Evolutionary conservation across 2,329 filamentous ascomycete species (phyloP).

Genomic region (Aspergillus costaricaensis): DNA sequence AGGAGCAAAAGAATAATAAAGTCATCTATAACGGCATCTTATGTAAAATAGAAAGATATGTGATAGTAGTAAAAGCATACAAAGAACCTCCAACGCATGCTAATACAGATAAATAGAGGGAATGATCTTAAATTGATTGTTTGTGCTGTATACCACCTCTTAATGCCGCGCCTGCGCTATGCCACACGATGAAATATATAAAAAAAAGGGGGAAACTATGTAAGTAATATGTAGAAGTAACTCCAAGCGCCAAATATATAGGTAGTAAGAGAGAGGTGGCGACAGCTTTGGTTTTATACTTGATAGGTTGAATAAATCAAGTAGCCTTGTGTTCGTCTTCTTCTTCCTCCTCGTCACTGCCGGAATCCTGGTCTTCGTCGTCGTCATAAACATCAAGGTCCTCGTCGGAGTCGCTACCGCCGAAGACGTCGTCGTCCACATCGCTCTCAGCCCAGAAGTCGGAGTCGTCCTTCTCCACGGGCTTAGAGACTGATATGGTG

Average conservation of each 20-base stretch:
- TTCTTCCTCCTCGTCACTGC: slow-evolving; percentile 53
- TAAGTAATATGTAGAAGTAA: background rate
- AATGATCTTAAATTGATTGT: background rate
- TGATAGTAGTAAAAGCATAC: too few relatives aligned
- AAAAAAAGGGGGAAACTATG: background rate
- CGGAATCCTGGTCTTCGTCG: slow-evolving; percentile 51
- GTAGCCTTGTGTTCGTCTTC: slow-evolving; percentile 1
- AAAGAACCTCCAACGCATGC: background rate
- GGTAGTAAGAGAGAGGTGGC: background rate
- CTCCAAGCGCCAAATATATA: background rate
- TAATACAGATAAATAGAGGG: background rate
- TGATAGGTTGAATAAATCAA: background rate
- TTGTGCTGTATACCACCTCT: slow-evolving; percentile 5
- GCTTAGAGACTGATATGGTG: slow-evolving; percentile 48
- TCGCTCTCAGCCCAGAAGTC: slow-evolving; percentile 81
- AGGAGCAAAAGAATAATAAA: too few relatives aligned
- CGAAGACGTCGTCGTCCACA: slow-evolving; percentile 72
- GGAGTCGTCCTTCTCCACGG: slow-evolving; percentile 67
- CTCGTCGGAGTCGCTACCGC: slow-evolving; percentile 65
- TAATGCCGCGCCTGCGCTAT: slow-evolving; percentile 18
- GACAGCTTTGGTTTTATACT: too few relatives aligned
- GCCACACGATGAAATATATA: slow-evolving; percentile 1
- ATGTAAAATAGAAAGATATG: too few relatives aligned
- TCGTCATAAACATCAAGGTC: slow-evolving; percentile 48
- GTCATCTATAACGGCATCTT: too few relatives aligned